These are phyloP conservation scores for Cordia subcordata DNA, from an alignment of 257 asterid species.

Conservation along the genomic window DNA sequence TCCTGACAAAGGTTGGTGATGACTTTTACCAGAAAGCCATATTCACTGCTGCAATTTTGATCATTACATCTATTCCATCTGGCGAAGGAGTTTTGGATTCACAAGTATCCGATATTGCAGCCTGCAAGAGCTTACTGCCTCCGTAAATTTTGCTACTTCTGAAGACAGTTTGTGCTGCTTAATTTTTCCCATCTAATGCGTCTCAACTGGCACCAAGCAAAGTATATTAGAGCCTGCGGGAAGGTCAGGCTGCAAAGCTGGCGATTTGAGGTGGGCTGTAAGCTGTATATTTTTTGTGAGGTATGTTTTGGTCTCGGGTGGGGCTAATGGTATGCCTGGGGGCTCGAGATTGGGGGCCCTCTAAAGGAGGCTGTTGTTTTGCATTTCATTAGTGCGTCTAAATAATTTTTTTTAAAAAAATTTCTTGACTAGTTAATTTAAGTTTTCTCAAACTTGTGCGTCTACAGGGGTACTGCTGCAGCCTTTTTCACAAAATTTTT, in stretches of 20 bases:
- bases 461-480: conserved; percentile 1
- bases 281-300: conserved; percentile 43
- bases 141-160: conserved; percentile 17
- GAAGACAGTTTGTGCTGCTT: conserved; percentile 24
- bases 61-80: conserved; percentile 31
- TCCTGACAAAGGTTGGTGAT: conserved; percentile 50
- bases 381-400: conserved; percentile 51
- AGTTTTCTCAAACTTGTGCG: conserved; percentile 32
- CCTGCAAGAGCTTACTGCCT: conserved; percentile 57
- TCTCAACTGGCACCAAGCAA: conserved; percentile 2
- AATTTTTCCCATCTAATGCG: conserved; percentile 3
- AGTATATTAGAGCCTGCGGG: conserved; percentile 4
- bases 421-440: conserved; percentile 31
- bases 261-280: conserved; percentile 34
- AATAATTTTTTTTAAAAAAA: conserved; percentile 15
- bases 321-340: conserved; percentile 28
- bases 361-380: conserved; percentile 32
- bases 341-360: conserved; percentile 13
- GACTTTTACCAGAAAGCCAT: conserved; percentile 54
- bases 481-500: conserved; percentile 28
- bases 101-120: conserved; percentile 60
- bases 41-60: conserved; percentile 33
- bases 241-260: conserved; percentile 27
- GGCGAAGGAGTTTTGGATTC: conserved; percentile 57
- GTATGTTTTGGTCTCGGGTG: conserved; percentile 34